Conservation (phyloP, 192 early-diverging fungal genomes). For the Coemansia sp. region DNA sequence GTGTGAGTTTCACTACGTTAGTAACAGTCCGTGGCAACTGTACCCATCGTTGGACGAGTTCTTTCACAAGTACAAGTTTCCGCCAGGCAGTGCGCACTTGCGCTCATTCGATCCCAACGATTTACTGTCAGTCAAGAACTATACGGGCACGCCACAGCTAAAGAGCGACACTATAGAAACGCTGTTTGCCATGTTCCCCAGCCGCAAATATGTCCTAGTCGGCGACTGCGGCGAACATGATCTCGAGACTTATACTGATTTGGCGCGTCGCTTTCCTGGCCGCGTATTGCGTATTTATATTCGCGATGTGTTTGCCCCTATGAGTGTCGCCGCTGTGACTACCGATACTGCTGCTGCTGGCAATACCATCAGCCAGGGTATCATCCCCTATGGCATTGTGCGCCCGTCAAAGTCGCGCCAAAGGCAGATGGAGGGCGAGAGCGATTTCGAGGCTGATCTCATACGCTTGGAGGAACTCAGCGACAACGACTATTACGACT, state of each 20-base stretch:
- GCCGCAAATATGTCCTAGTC: constrained; percentile 82
- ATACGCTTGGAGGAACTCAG: constrained; percentile 7
- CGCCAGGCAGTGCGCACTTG: constrained; percentile 74
- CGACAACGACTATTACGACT: neutral
- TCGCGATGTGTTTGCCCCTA: constrained; percentile 62
- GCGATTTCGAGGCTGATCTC: constrained; percentile 13
- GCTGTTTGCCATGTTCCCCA: constrained; percentile 68
- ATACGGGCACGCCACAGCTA: constrained; percentile 50
- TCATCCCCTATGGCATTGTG: constrained; percentile 41
- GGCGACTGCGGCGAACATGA: constrained; percentile 92
- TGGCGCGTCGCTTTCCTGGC: constrained; percentile 62
- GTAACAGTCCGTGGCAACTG: constrained; percentile 82
- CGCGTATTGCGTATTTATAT: constrained; percentile 86
- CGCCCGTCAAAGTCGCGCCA: constrained; percentile 14
- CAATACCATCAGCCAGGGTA: constrained; percentile 12
- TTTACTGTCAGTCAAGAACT: constrained; percentile 60
- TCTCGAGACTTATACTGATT: constrained; percentile 75
- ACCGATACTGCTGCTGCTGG: constrained; percentile 36
- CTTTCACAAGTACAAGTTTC: constrained; percentile 71
- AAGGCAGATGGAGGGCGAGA: neutral
- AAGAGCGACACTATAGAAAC: constrained; percentile 59
- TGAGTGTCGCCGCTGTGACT: constrained; percentile 39
- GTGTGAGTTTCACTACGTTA: constrained; percentile 82
- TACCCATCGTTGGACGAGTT: constrained; percentile 68
- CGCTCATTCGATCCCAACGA: constrained; percentile 66